Evolutionary conservation across 768 basidiomycete genomes (phyloP), one percentile per base, ranked within the genome.

Genomic region (Pleurotus tuoliensis): DNA sequence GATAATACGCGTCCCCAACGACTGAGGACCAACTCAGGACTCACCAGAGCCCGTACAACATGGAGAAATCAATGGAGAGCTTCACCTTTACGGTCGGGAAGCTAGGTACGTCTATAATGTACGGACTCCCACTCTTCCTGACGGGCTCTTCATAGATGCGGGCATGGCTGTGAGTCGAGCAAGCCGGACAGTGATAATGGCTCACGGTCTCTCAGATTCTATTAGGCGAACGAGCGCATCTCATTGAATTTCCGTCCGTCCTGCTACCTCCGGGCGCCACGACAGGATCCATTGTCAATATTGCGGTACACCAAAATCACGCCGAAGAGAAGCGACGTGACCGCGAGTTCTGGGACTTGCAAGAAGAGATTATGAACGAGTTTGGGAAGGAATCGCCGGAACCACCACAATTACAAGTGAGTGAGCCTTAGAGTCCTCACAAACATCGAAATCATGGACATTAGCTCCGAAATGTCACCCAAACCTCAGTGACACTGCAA

Each of bases 211-310:
- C 39, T 38, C 68, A 94, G 93, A 95, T 97, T 61, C 81, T 96
- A 1, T 81, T 98, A 12, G 94, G 96, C 13, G 93, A 92, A 69
- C 83, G 93, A 43, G 95, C 95, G 15, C 96, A 98, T 66, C 80
- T 98, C 37, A 96, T 99, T 64, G 96, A 99, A 71, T 99, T 98
- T 70, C 97, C 97, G 1, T 98, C 97, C 0, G 80, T 99, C 39
- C 82, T 98, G 1, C 77, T 98, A 5, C 97, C 97, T 1, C 91
- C 94, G 0, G 95, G 95, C 12, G 87, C 93, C 1, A 86, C 89
- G 7, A 85, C 95, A 0, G 97, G 97, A 4, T 97, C 94, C 16
- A 98, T 99, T 62, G 92, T 99, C 63, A 97, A 94, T 68, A 98
- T 98, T 70, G 86, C 94, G 2, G 95, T 98, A 12, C 83, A 92